Evolutionary conservation across 768 basidiomycete genomes (phyloP).

Genomic region (Termitomyces sp.): DNA sequence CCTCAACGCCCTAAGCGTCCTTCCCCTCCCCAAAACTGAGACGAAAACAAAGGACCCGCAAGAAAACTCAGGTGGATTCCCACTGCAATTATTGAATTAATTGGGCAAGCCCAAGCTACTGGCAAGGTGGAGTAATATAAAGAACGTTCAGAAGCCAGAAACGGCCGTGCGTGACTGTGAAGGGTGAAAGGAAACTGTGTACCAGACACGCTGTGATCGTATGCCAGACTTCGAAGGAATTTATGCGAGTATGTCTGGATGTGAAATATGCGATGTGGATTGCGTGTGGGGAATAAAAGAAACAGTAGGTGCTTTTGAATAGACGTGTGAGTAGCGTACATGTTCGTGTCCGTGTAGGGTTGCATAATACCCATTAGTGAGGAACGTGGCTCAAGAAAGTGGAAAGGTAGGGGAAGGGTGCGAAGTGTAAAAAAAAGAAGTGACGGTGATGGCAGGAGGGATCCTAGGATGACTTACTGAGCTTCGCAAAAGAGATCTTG

Average conservation of each 20-base stretch:
- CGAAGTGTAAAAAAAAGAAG: background rate
- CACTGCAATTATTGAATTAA: too few relatives aligned
- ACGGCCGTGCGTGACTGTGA: background rate
- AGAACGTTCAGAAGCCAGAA: background rate
- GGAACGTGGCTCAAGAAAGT: background rate
- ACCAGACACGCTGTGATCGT: background rate
- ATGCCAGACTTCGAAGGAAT: background rate
- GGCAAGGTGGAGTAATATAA: background rate
- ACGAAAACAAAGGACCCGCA: background rate
- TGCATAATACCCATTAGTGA: background rate
- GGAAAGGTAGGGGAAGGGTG: background rate
- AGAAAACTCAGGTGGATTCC: too few relatives aligned
- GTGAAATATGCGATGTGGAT: background rate
- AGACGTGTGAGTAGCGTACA: slow-evolving; percentile 1
- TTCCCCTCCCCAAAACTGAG: background rate
- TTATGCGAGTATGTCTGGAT: background rate
- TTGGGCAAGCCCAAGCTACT: background rate
- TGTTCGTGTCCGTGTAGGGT: background rate
- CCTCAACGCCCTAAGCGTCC: too few relatives aligned
- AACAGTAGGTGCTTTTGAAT: background rate
- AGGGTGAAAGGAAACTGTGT: background rate
- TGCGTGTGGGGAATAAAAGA: background rate
- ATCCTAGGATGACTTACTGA: background rate
- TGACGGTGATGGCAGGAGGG: background rate
- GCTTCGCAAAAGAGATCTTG: slow-evolving; percentile 28